phyloP scores from a whole-genome alignment of 163 green algal species.

The Chloroidium sp. region DNA sequence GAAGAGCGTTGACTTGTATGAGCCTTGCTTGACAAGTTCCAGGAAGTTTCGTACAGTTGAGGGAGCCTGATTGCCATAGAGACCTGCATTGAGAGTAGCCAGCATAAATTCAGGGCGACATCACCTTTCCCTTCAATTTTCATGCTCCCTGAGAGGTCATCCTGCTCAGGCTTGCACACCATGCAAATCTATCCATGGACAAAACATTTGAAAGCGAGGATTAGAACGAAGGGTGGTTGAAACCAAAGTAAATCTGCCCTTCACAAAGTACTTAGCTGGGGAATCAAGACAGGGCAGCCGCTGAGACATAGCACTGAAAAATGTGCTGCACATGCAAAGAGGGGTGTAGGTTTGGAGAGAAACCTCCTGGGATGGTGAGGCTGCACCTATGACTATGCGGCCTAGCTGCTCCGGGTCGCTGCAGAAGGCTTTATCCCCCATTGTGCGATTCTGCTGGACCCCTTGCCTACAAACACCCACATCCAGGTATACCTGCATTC shows the following conservation, averaged over 20 bases:
- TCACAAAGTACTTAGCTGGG: neutral
- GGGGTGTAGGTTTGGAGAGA: neutral
- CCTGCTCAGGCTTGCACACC: no score
- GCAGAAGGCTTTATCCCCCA: conserved; percentile 62
- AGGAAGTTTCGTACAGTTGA: conserved; percentile 66
- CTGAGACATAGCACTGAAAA: neutral
- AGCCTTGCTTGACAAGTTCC: conserved; percentile 26
- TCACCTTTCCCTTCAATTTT: no score
- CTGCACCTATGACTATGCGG: conserved; percentile 50
- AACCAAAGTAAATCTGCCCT: neutral
- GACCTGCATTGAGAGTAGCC: conserved; percentile 14
- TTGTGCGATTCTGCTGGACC: conserved; percentile 37
- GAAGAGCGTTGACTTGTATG: conserved; percentile 52
- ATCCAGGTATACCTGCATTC: conserved; percentile 38
- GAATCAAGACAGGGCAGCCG: neutral
- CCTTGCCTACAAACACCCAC: conserved; percentile 36
- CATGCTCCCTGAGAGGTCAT: no score
- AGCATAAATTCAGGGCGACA: no score
- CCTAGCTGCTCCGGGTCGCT: conserved; percentile 43
- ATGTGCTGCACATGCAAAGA: neutral
- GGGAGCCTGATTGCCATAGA: conserved; percentile 71
- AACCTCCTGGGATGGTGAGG: neutral
- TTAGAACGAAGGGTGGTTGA: no score
- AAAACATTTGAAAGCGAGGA: no score
- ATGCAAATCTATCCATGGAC: no score